phyloP scores from a whole-genome alignment of 2,329 filamentous ascomycete genomes.

The Phialocephala subalpina region DNA sequence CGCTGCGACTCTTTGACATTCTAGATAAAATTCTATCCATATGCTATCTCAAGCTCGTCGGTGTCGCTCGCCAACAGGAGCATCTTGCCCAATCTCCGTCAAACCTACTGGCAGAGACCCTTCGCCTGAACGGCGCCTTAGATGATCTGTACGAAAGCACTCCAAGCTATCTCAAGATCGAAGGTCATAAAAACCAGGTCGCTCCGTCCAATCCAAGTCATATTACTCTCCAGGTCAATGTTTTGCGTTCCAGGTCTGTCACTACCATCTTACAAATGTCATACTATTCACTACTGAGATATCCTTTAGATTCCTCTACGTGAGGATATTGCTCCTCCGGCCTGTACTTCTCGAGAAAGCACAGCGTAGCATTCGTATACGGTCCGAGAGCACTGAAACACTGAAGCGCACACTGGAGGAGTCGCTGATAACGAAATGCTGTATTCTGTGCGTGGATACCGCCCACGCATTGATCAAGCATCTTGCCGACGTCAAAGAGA shows the following conservation, averaged over 20 bases:
- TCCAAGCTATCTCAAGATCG: conserved; percentile 23
- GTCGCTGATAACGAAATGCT: conserved; percentile 20
- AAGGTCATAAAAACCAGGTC: not conserved
- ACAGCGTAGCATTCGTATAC: not conserved
- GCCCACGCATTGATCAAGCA: conserved; percentile 26
- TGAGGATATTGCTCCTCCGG: conserved; percentile 20
- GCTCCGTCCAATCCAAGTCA: not conserved
- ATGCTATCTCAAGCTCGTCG: conserved; percentile 19
- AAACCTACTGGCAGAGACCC: conserved; percentile 14
- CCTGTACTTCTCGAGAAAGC: conserved; percentile 20
- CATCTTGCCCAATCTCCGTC: not conserved
- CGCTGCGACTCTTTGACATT: conserved; percentile 33
- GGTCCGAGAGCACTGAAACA: not conserved
- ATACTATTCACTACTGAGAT: not conserved
- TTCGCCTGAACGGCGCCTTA: conserved; percentile 29
- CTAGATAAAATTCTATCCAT: conserved; percentile 27
- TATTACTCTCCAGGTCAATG: conserved; percentile 25
- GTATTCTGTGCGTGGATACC: conserved; percentile 29
- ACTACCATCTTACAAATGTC: not conserved
- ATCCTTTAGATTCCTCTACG: conserved; percentile 23
- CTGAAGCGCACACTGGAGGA: not conserved
- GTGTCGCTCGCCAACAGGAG: not conserved
- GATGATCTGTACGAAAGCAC: conserved; percentile 26
- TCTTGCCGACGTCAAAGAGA: conserved; percentile 20
- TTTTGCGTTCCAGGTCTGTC: conserved; percentile 29